These are phyloP conservation scores for Trametes punicea DNA, from an alignment of 768 basidiomycete species.

Conservation along the genomic window DNA sequence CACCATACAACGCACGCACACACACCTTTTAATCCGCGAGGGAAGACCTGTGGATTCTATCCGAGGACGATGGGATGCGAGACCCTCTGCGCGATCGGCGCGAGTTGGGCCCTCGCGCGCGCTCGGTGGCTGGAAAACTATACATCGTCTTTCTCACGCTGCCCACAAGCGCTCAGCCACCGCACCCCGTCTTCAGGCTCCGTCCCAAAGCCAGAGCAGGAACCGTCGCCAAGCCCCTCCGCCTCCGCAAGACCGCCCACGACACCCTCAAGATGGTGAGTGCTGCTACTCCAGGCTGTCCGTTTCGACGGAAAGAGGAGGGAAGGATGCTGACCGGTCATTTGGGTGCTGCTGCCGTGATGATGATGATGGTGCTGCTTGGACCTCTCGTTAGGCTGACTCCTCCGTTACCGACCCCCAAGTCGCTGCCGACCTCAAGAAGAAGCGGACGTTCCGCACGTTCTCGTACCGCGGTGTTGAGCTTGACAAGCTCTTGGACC, in stretches of 20 bases:
- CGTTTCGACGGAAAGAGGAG: not conserved
- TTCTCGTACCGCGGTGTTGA: slow-evolving; percentile 98
- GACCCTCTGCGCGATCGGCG: slow-evolving; percentile 1
- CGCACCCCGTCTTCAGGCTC: slow-evolving; percentile 16
- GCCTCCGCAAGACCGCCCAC: slow-evolving; percentile 23
- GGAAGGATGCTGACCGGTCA: slow-evolving; percentile 21
- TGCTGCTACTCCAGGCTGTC: slow-evolving; percentile 3
- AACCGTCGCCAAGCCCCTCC: too few species aligned
- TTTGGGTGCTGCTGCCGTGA: too few species aligned
- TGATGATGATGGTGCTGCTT: not conserved
- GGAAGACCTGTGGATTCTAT: slow-evolving; percentile 96
- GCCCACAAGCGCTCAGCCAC: slow-evolving; percentile 38
- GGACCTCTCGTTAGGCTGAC: slow-evolving; percentile 57
- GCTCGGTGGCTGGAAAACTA: slow-evolving; percentile 37
- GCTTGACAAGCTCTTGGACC: slow-evolving; percentile 96
- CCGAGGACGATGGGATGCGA: slow-evolving; percentile 46
- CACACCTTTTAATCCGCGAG: slow-evolving; percentile 83
- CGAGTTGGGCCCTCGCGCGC: slow-evolving; percentile 3
- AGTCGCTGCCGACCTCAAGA: slow-evolving; percentile 96
- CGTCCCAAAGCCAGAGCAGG: slow-evolving; percentile 18
- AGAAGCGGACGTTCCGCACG: slow-evolving; percentile 97
- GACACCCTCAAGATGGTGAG: slow-evolving; percentile 32
- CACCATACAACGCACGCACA: slow-evolving; percentile 4
- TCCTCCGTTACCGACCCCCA: slow-evolving; percentile 82
- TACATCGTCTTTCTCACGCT: slow-evolving; percentile 54